These are phyloP conservation scores for Nephromyces sp. DNA, from an alignment of 169 alveolate species.

Conservation along the genomic window DNA sequence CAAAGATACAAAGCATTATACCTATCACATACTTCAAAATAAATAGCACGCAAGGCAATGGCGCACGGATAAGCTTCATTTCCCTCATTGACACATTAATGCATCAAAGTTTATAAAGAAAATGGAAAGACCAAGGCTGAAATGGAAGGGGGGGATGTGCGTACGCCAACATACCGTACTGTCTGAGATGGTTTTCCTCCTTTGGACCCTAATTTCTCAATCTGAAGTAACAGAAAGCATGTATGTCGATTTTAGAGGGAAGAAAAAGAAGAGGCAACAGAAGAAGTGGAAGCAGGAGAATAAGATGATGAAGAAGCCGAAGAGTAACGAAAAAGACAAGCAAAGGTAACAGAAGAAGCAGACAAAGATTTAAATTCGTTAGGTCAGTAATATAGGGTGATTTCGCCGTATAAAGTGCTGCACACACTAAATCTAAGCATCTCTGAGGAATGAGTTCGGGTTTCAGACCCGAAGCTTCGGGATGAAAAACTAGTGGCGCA, in stretches of 20 bases:
- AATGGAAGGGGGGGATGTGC: background rate
- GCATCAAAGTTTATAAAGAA: background rate
- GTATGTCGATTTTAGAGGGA: constrained; percentile 1
- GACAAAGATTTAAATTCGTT: background rate
- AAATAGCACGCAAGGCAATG: background rate
- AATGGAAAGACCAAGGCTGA: background rate
- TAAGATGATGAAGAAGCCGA: background rate
- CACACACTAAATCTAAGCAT: background rate
- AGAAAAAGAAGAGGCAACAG: background rate
- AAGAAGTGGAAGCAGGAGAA: background rate
- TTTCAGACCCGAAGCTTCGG: too few species aligned
- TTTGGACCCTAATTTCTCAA: background rate
- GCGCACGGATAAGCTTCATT: background rate
- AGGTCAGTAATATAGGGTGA: too few species aligned
- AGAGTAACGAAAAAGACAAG: background rate
- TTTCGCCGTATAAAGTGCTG: background rate
- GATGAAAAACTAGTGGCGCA: too few species aligned
- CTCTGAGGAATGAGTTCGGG: too few species aligned
- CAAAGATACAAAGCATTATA: background rate
- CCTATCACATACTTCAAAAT: background rate
- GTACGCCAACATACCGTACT: background rate
- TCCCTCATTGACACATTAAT: background rate
- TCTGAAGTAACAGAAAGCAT: background rate
- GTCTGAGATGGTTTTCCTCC: background rate
- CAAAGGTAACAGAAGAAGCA: background rate